Percentiles rank a stretch among this genome's conserved stretches.
These are phyloP conservation scores for Aspergillus sp. DNA, from an alignment of 2,329 filamentous ascomycete species.

Conservation along the genomic window DNA sequence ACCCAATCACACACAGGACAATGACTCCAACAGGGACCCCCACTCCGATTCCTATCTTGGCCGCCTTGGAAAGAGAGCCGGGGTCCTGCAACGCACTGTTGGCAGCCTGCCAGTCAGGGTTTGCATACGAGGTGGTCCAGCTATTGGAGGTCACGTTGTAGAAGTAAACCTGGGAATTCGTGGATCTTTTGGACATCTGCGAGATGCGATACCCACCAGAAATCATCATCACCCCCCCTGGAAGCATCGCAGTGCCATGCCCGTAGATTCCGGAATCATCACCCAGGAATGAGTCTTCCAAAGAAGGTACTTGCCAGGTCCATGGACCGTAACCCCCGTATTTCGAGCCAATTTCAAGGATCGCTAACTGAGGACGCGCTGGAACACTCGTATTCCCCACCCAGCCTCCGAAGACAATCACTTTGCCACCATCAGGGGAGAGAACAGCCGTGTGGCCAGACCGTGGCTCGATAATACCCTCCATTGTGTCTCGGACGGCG, in stretches of 20 bases:
- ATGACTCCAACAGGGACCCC: constrained; percentile 60
- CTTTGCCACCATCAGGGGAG: constrained; percentile 66
- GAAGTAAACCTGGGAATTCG: constrained; percentile 47
- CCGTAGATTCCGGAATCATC: constrained; percentile 50
- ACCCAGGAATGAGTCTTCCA: constrained; percentile 34
- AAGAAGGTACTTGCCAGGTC: constrained; percentile 37
- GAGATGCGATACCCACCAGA: constrained; percentile 52
- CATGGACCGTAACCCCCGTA: constrained; percentile 52
- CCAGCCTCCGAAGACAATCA: constrained; percentile 86
- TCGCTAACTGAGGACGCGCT: constrained; percentile 71
- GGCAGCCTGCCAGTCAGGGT: constrained; percentile 30
- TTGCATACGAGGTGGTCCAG: constrained; percentile 53
- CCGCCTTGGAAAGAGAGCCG: constrained; percentile 24
- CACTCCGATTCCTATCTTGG: constrained; percentile 55
- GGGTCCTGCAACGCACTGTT: constrained; percentile 5
- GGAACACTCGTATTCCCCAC: constrained; percentile 71
- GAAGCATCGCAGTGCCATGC: constrained; percentile 56
- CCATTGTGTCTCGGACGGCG: constrained; percentile 40
- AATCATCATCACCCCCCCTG: constrained; percentile 56
- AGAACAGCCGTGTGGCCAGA: constrained; percentile 85
- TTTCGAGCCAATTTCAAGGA: constrained; percentile 67
- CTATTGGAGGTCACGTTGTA: constrained; percentile 56
- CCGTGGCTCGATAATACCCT: constrained; percentile 59
- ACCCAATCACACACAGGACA: constrained; percentile 41
- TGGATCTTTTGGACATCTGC: constrained; percentile 32